Evolutionary conservation across 2,329 filamentous ascomycete genomes (phyloP), one percentile per base, ranked within the genome.

Genomic region (Ilyonectria sp.): DNA sequence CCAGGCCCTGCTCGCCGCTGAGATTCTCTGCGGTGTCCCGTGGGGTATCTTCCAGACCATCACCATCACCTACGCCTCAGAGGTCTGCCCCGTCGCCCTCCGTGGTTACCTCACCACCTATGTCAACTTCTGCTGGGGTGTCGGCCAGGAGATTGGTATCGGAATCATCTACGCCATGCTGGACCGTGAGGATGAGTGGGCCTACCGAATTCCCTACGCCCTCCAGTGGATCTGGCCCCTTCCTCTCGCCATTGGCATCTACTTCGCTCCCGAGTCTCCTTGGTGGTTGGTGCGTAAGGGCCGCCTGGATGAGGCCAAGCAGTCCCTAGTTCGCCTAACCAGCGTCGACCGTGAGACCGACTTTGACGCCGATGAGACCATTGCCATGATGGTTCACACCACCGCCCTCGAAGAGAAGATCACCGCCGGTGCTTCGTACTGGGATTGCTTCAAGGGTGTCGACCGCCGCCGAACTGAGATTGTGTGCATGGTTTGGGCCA

Each of bases 361-460:
- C 67, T 95, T 96, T 74, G 89, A 97, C 75, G 89, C 92, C 11
- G 92, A 97, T 69, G 93, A 96, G 81, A 96, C 93, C 0, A 86
- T 97, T 56, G 91, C 93, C 74, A 97, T 97, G 93, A 97, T 97
- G 93, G 90, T 94, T 1, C 93, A 97, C 77, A 97, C 94, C 0
- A 95, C 93, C 0, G 92, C 92, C 0, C 84, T 97, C 11, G 94
- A 97, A 79, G 87, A 93, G 76, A 87, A 88, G 80, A 92, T 94
- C 60, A 94, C 93, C 4, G 82, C 84, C 7, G 94, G 94, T 33
- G 89, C 93, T 6, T 90, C 86, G 60, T 97, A 96, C 79, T 81
- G 88, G 74, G 94, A 97, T 79, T 97, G 94, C 82, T 97, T 97
- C 87, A 91, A 87, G 78, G 94, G 94, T 11, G 87, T 89, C 13